These are phyloP conservation scores for Trichoderma afroharzianum DNA, from an alignment of 2,329 filamentous ascomycete species.

Conservation along the genomic window DNA sequence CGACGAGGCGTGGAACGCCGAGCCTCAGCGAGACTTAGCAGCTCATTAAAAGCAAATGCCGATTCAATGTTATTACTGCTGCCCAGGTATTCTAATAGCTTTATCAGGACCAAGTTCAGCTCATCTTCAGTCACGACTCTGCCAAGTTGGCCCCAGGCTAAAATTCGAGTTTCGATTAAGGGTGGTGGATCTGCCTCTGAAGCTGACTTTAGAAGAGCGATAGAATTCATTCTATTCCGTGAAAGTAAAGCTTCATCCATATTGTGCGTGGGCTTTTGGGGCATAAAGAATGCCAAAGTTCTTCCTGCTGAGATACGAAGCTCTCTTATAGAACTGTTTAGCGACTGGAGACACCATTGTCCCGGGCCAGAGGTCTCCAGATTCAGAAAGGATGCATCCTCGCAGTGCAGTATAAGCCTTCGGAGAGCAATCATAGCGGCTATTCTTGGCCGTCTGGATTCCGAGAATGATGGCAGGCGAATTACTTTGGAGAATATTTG, in stretches of 20 bases:
- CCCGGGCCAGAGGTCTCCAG: conserved; percentile 66
- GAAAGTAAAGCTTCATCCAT: conserved; percentile 27
- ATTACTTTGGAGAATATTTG: conserved; percentile 46
- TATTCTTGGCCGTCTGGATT: conserved; percentile 61
- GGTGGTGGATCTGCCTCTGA: conserved; percentile 65
- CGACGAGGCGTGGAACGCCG: conserved; percentile 60
- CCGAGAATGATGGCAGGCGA: conserved; percentile 42
- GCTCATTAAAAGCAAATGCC: conserved; percentile 77
- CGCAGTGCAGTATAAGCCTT: conserved; percentile 65
- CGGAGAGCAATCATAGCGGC: conserved; percentile 69
- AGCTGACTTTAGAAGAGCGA: conserved; percentile 68
- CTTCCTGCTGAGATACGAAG: conserved; percentile 75
- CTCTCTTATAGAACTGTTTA: conserved; percentile 82
- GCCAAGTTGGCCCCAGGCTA: conserved; percentile 83
- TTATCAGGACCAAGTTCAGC: conserved; percentile 78
- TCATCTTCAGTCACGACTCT: conserved; percentile 74
- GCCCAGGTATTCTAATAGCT: conserved; percentile 82
- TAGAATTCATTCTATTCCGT: conserved; percentile 59
- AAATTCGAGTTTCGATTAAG: conserved; percentile 77
- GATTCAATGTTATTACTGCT: conserved; percentile 76
- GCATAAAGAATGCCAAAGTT: conserved; percentile 64
- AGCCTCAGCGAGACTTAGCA: conserved; percentile 67
- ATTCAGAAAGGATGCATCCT: conserved; percentile 56
- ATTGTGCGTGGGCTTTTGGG: conserved; percentile 21
- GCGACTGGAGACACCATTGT: conserved; percentile 75